Base-by-base conservation (phyloP, 1,284 basidiomycete species). In the Ustilago esculenta region DNA sequence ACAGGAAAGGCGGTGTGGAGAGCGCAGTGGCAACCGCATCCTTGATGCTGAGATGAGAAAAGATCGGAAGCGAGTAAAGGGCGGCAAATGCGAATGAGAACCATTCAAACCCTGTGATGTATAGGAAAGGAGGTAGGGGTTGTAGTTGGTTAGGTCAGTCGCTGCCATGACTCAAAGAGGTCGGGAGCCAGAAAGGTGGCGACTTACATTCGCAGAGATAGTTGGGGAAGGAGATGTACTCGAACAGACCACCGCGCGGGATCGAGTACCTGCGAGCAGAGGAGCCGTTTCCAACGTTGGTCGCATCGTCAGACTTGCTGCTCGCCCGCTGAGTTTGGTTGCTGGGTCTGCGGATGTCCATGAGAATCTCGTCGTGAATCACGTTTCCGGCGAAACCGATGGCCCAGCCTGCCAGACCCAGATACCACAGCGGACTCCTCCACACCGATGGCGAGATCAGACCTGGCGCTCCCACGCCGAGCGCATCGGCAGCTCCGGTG, bases 221-320 rank as follows among this genome's bases (percentile, higher is more conserved):
- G 83, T 96, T 94, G 2, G 94, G 93, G 83, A 89, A 94, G n/a
- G 92, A 92, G 69, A 96, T 85, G 78, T 86, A 88, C 43, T 82
- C 77, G 84, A 91, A 96, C 27, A 95, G 84, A 4, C 88, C 88
- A 0, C 92, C 93, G 48, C 88, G 85, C 0, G 94, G 94, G 63
- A 96, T 89, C 4, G 88, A 88, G 80, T 96, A 96, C 82, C 89
- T 85, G 54, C 84, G 83, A 40, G 82, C 77, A 66, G 75, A 75
- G 8, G 77, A 72, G 18, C 80, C 71, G 24, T 76, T 73, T 6
- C 54, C 57, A 5, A 60, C 52, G 23, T 37, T 40, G 68, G 74
- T 47, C 10, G 37, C 23, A 17, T 40, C 44, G 17, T 36, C 30
- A 4, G 20, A n/a, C 3, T 55, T 42, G 20, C 41, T 34, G n/a